Conservation (phyloP, 2,329 filamentous ascomycete species). For the Ophiognomonia clavigignenti-juglandacearum region DNA sequence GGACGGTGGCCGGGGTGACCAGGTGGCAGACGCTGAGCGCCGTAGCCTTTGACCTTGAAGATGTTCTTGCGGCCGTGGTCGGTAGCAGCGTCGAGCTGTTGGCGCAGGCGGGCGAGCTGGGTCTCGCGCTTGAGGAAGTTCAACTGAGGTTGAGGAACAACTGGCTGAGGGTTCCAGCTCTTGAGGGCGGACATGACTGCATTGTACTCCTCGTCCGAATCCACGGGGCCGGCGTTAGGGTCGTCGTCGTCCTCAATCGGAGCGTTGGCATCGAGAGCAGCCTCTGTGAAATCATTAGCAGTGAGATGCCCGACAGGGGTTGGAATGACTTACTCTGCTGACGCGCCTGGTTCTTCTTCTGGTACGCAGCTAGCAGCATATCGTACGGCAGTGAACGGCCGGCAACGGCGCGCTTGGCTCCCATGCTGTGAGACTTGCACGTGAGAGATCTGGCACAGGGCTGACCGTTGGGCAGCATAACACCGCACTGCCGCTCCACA, state of each 20-base stretch:
- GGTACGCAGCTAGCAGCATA: conserved; percentile 81
- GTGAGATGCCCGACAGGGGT: not conserved
- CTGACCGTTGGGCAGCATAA: conserved; percentile 76
- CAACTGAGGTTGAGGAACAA: conserved; percentile 62
- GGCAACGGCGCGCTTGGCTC: conserved; percentile 82
- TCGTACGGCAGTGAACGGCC: conserved; percentile 87
- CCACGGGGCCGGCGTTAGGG: conserved; percentile 72
- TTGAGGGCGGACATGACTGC: conserved; percentile 78
- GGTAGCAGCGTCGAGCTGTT: conserved; percentile 62
- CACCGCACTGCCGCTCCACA: conserved; percentile 90
- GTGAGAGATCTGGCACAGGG: conserved; percentile 85
- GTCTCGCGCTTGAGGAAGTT: conserved; percentile 60
- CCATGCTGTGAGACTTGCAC: conserved; percentile 95
- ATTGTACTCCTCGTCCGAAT: conserved; percentile 92
- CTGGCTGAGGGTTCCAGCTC: conserved; percentile 71
- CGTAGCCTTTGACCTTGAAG: conserved; percentile 54
- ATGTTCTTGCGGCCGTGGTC: conserved; percentile 63
- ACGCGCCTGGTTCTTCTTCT: conserved; percentile 98
- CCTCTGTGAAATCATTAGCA: conserved; percentile 45
- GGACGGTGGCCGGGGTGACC: conserved; percentile 35
- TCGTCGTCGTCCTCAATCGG: conserved; percentile 84
- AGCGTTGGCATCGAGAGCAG: conserved; percentile 89
- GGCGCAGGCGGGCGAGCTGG: conserved; percentile 56
- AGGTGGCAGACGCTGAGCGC: conserved; percentile 49
- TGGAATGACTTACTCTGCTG: conserved; percentile 71